These are phyloP conservation scores for Panicum virgatum DNA, from an alignment of 202 grass and related monocot species.

Conservation along the genomic window DNA sequence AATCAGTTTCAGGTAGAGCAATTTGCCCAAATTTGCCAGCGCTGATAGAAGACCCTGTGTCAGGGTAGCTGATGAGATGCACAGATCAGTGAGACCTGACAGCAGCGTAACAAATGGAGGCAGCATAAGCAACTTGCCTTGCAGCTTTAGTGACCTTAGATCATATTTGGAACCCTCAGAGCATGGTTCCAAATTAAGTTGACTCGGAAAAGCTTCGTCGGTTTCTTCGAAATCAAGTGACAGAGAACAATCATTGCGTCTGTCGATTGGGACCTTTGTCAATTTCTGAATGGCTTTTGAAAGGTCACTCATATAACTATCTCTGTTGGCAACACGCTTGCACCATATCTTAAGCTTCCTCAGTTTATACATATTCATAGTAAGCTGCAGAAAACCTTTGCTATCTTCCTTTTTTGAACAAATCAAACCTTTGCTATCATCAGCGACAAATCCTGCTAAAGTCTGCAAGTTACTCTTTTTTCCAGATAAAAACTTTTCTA, in stretches of 20 bases:
- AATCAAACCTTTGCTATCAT: not conserved
- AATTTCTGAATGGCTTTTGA: constrained; percentile 28
- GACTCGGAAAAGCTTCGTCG: not conserved
- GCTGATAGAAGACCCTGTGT: not conserved
- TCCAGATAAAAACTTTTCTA: constrained; percentile 14
- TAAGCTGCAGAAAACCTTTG: constrained; percentile 16
- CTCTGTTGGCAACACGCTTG: not conserved
- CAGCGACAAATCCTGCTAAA: constrained; percentile 27
- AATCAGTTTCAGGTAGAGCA: constrained; percentile 33
- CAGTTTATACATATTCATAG: constrained; percentile 10
- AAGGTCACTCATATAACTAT: not conserved
- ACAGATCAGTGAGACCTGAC: constrained; percentile 26
- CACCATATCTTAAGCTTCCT: constrained; percentile 45
- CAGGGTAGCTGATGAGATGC: constrained; percentile 32
- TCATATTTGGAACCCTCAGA: constrained; percentile 33
- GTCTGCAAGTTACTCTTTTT: constrained; percentile 39
- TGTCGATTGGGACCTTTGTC: constrained; percentile 28
- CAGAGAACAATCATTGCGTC: not conserved
- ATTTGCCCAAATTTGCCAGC: constrained; percentile 8
- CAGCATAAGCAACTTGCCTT: constrained; percentile 17
- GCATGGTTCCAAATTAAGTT: constrained; percentile 27
- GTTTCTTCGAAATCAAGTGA: constrained; percentile 30
- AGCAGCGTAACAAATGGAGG: constrained; percentile 37
- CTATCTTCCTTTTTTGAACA: not conserved
- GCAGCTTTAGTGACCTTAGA: constrained; percentile 38